Evolutionary conservation across 169 alveolate species (phyloP), one percentile per base, ranked within the genome.

Genomic region (Plasmodium ovale): DNA sequence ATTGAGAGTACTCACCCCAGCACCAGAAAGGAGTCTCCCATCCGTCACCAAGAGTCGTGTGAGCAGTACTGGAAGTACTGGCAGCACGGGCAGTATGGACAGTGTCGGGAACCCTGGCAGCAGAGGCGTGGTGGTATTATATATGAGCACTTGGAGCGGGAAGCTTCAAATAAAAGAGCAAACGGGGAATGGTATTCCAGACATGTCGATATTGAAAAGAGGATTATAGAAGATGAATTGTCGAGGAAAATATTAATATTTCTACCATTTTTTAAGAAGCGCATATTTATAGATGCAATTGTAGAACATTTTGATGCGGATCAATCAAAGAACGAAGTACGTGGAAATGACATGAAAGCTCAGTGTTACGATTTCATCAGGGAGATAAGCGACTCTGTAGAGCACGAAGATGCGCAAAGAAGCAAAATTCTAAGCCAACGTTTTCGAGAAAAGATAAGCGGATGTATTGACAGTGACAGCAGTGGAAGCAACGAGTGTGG

Each of bases 211-310:
- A 47, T 7, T 29, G 56, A 54, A 54, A 72, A 72, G 56, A 39
- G 5, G 10, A 54, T 54, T 33, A 37, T 44, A 62, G 31, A 72
- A 37, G 33, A 54, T 16, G n/a, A 54, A 19, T 0, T 54, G 16
- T 72, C 67, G 1, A 33, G 47, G 35, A 72, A 72, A 33, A 19
- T 72, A 29, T 49, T 44, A 25, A 29, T 72, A 39, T 33, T 29
- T n/a, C 54, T 72, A 29, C 87, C 87, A n/a, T 72, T 72, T 19
- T 72, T 19, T 29, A 72, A 31, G 44, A 72, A 72, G 21, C 69
- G 87, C 1, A 72, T 72, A 44, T 72, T 72, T 42, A 37, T 72
- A 72, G 87, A 72, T 31, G 65, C 87, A 39, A 72, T 72, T 35
- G 21, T 39, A 16, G 87, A 72, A 1, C 56, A 72, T 62, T 44